These are phyloP conservation scores for Dioscorea dumetorum DNA, from an alignment of 106 monocot genomes.

Conservation along the genomic window DNA sequence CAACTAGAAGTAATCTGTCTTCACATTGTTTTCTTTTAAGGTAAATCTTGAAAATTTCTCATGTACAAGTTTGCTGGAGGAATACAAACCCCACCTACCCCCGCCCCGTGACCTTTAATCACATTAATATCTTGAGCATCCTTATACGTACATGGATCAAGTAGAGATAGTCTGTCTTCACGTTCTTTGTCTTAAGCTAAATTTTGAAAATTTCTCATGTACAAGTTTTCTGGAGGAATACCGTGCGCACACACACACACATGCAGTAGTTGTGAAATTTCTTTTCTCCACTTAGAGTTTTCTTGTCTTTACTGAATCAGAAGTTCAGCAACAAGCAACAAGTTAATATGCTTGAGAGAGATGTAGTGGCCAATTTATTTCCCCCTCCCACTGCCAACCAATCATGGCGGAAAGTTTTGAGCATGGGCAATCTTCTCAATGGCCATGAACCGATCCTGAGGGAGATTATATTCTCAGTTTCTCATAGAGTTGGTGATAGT, in stretches of 20 bases:
- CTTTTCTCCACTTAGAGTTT: background rate
- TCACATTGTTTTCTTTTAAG: background rate
- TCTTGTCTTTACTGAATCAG: conserved; percentile 19
- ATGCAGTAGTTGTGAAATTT: background rate
- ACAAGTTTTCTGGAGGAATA: background rate
- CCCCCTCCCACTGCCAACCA: conserved; percentile 89
- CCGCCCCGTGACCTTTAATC: too few species aligned
- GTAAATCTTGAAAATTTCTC: background rate
- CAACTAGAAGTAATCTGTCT: background rate
- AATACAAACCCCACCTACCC: too few species aligned
- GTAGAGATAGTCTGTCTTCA: background rate
- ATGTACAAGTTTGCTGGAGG: background rate
- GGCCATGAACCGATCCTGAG: conserved; percentile 90
- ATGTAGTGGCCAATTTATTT: conserved; percentile 55
- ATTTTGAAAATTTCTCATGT: background rate
- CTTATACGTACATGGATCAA: background rate
- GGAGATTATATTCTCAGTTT: conserved; percentile 75
- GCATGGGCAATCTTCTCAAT: conserved; percentile 98
- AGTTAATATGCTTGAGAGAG: conserved; percentile 63
- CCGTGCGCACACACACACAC: background rate
- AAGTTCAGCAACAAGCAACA: conserved; percentile 57
- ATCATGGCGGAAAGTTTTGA: conserved; percentile 98
- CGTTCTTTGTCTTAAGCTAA: background rate
- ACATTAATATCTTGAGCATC: too few species aligned
- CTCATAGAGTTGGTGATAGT: conserved; percentile 27